Percentiles rank a stretch among this genome's conserved stretches.
These are phyloP conservation scores for Spergularia marina DNA, from an alignment of 148 eudicot species.

Conservation along the genomic window DNA sequence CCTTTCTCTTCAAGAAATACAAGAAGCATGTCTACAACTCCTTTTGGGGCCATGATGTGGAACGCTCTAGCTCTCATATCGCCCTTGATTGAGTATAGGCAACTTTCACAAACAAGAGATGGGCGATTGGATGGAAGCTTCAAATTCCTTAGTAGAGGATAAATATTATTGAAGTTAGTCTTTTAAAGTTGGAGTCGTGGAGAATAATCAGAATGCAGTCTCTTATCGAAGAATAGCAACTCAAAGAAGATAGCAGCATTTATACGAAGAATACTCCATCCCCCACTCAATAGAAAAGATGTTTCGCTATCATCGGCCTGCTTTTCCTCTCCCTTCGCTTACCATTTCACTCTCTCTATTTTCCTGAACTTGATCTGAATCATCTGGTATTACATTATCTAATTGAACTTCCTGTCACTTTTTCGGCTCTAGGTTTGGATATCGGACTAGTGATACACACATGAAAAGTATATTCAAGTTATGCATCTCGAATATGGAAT, in stretches of 20 bases:
- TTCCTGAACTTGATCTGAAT: too few relatives aligned
- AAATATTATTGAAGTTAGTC: neutral
- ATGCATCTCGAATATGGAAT: too few relatives aligned
- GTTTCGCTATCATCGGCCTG: too few relatives aligned
- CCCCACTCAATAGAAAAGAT: neutral
- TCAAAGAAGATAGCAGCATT: neutral
- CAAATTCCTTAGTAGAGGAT: slow-evolving; percentile 52
- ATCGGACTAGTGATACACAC: too few relatives aligned
- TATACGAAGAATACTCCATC: neutral
- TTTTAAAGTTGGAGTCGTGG: neutral
- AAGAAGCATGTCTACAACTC: slow-evolving; percentile 76
- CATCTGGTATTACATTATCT: too few relatives aligned
- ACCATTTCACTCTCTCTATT: too few relatives aligned
- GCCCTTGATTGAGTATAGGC: slow-evolving; percentile 69
- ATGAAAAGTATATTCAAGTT: too few relatives aligned
- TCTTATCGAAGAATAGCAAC: neutral
- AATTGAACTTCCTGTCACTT: too few relatives aligned
- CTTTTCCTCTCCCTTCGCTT: neutral
- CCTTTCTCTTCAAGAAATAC: slow-evolving; percentile 84
- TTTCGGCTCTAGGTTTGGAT: too few relatives aligned
- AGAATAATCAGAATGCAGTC: neutral
- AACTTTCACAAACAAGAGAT: slow-evolving; percentile 85
- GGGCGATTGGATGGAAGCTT: slow-evolving; percentile 90
- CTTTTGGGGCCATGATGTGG: slow-evolving; percentile 85
- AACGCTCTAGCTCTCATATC: slow-evolving; percentile 84